Evolutionary conservation across 2,329 filamentous ascomycete genomes (phyloP).

Genomic region (Endoconidiophora polonica): DNA sequence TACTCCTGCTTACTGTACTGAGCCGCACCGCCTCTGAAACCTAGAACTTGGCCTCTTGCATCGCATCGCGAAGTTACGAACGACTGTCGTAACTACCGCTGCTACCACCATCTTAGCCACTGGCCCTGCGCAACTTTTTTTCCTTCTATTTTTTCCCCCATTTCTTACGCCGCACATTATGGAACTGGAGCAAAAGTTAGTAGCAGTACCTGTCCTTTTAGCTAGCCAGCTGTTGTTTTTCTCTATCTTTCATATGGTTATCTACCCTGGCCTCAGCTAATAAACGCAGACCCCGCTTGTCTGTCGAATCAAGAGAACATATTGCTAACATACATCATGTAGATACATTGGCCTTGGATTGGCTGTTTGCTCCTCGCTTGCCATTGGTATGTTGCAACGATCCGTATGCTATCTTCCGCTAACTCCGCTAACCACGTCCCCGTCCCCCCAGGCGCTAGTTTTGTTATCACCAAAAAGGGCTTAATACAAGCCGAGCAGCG

Average conservation of each 20-base stretch:
- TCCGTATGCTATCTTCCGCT: constrained; percentile 15
- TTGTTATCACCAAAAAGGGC: constrained; percentile 98
- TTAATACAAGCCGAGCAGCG: constrained; percentile 78
- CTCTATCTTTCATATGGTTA: background rate
- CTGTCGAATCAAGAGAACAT: background rate
- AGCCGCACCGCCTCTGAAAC: background rate
- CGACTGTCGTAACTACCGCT: background rate
- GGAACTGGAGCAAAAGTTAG: constrained; percentile 13
- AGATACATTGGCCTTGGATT: constrained; percentile 64
- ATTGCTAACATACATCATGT: constrained; percentile 8
- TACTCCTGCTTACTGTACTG: background rate
- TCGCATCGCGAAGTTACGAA: background rate
- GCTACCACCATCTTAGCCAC: background rate
- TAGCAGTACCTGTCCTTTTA: background rate
- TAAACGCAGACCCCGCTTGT: background rate
- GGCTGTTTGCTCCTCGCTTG: constrained; percentile 58
- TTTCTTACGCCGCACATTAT: background rate
- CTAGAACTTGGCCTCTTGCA: background rate
- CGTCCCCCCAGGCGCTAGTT: constrained; percentile 59
- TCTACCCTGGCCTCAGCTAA: background rate
- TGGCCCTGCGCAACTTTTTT: background rate
- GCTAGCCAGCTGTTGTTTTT: background rate
- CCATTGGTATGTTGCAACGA: constrained; percentile 44
- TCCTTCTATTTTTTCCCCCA: background rate
- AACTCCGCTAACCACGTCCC: constrained; percentile 2